Conservation (phyloP, 306 rosid genomes). For the Dalbergia oliveri region DNA sequence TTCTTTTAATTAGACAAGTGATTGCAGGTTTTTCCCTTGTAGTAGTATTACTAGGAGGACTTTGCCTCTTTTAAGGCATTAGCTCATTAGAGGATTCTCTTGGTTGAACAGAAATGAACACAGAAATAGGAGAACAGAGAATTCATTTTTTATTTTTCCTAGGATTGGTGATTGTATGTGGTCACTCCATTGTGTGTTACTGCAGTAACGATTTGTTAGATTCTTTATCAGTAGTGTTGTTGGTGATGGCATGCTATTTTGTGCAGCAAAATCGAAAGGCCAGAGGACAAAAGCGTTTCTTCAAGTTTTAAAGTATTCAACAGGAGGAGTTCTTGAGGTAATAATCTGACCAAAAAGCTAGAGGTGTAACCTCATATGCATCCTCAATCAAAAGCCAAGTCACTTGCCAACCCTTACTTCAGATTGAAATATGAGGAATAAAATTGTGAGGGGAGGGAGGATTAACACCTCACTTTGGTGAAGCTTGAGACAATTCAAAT, state of each 20-base stretch:
- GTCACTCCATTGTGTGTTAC: constrained; percentile 28
- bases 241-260: constrained; percentile 45
- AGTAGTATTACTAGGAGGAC: constrained; percentile 14
- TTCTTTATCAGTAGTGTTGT: constrained; percentile 33
- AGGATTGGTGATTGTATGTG: constrained; percentile 33
- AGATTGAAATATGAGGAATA: constrained; percentile 25
- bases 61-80: constrained; percentile 25
- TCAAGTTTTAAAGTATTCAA: constrained; percentile 87
- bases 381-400: constrained; percentile 17
- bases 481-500: constrained; percentile 18
- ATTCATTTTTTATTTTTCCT: background rate
- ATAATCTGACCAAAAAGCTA: background rate
- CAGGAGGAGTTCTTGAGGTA: constrained; percentile 96
- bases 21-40: constrained; percentile 7
- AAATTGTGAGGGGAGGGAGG: constrained; percentile 9
- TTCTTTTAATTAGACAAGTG: constrained; percentile 28
- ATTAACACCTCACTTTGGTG: constrained; percentile 27
- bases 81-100: constrained; percentile 1
- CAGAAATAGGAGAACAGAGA: background rate
- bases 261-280: constrained; percentile 76
- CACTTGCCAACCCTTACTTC: constrained; percentile 20
- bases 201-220: constrained; percentile 29
- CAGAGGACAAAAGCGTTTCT: constrained; percentile 89
- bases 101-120: background rate
- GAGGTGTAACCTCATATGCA: constrained; percentile 14